Conservation (phyloP, 2,329 filamentous ascomycete genomes). For the Aureobasidium sp. region DNA sequence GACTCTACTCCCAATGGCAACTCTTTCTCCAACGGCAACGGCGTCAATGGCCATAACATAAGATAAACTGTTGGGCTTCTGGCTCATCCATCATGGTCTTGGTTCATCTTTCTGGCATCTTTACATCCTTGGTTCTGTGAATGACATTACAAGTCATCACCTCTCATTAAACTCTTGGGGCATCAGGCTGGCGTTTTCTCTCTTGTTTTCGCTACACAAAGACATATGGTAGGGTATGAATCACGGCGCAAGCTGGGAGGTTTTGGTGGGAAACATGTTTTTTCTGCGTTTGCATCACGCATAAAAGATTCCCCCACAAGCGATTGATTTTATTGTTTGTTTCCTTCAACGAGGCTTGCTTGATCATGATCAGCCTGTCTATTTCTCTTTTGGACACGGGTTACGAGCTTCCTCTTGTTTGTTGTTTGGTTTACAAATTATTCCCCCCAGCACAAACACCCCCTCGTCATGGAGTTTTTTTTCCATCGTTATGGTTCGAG, state of each 20-base stretch:
- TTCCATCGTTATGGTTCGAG: neutral
- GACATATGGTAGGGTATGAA: constrained; percentile 10
- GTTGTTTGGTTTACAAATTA: constrained; percentile 11
- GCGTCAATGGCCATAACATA: neutral
- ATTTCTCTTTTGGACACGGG: neutral
- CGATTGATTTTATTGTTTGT: neutral
- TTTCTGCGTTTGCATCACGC: constrained; percentile 14
- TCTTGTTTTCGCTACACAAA: constrained; percentile 12
- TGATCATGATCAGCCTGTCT: neutral
- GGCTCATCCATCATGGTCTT: neutral
- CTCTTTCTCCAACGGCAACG: neutral
- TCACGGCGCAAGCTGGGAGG: constrained; percentile 15
- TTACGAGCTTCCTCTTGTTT: constrained; percentile 3
- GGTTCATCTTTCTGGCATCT: constrained; percentile 6
- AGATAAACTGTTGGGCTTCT: too few species aligned
- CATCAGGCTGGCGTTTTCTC: constrained; percentile 10
- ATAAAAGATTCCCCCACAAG: constrained; percentile 12
- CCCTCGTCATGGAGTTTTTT: neutral
- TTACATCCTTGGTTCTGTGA: constrained; percentile 6
- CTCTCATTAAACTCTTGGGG: constrained; percentile 6
- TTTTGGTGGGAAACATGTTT: neutral
- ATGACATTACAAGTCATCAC: constrained; percentile 2
- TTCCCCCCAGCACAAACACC: constrained; percentile 6
- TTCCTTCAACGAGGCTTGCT: neutral
- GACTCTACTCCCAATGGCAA: neutral